Evolutionary conservation across 768 basidiomycete species (phyloP), one percentile per base, ranked within the genome.

Genomic region (Leccinum truebloodii): DNA sequence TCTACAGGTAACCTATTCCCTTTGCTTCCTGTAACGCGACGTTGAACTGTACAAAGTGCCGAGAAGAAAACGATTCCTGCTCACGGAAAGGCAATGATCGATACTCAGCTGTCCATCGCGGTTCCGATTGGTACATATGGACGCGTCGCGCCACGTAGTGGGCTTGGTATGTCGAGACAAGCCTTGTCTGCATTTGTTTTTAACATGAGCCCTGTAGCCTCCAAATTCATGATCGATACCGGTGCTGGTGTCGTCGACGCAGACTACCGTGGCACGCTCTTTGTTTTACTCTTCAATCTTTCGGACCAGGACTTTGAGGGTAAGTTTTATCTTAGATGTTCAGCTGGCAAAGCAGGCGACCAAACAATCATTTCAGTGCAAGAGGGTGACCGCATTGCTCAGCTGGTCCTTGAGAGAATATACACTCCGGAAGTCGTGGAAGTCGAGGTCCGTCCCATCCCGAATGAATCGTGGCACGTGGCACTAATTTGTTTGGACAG

Each of bases 211-310:
- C 16, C 46, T 63, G 18, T 63, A 97, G 97, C 97, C 20, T 91
- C 92, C 16, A 99, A 99, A 72, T 95, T 93, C 74, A 94, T 94
- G 87, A 98, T 98, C 60, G 92, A 95, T 71, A 98, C 96, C 1
- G 97, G 97, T 2, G 97, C 97, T 12, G 97, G 96, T 22, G 97
- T 99, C 7, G 85, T 99, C 54, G 97, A 99, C 64, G 92, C 94
- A 7, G 97, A 99, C 73, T 98, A 99, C 75, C 83, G 97, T 56
- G 97, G 97, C 22, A 79, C 86, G 13, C 85, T 99, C 51, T 94
- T 89, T 69, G 92, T 98, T 37, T 80, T 99, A 30, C 80, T 99
- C 49, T 98, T 94, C 84, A 98, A 99, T 72, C 84, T 88, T 58
- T 90, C 90, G 0, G 93, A 97, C 73, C 80, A 85, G 60, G 94